These are phyloP conservation scores for Xylaria intraflava DNA, from an alignment of 495 filamentous ascomycete species.

Conservation along the genomic window DNA sequence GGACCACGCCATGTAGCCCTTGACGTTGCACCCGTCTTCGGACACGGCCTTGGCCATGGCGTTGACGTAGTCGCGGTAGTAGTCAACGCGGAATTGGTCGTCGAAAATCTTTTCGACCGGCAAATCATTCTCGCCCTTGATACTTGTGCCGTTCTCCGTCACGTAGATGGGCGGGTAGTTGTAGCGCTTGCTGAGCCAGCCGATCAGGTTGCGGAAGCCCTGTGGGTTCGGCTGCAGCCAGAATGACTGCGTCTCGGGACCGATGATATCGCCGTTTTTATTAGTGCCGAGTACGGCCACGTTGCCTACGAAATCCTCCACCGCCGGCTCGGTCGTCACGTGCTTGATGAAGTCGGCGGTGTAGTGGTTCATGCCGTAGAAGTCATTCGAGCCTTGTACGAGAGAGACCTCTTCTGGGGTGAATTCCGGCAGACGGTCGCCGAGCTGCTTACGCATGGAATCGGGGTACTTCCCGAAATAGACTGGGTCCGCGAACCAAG, in stretches of 20 bases:
- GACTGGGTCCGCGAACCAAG: conserved; percentile 69
- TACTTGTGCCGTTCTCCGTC: conserved; percentile 73
- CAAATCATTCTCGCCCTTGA: conserved; percentile 73
- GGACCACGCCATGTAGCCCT: conserved; percentile 73
- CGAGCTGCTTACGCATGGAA: conserved; percentile 67
- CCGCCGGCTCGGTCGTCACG: conserved; percentile 48
- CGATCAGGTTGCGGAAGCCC: conserved; percentile 69
- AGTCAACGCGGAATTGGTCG: conserved; percentile 68
- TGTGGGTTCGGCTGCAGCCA: conserved; percentile 66
- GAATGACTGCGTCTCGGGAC: conserved; percentile 66
- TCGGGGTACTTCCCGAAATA: conserved; percentile 72
- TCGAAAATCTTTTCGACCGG: conserved; percentile 59
- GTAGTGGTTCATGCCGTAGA: conserved; percentile 84
- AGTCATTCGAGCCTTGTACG: conserved; percentile 70
- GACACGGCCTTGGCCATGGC: conserved; percentile 62
- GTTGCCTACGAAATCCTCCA: conserved; percentile 64
- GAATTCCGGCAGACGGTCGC: conserved; percentile 60
- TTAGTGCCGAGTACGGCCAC: conserved; percentile 60
- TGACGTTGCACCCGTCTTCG: conserved; percentile 64
- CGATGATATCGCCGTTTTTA: conserved; percentile 63
- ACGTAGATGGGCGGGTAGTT: conserved; percentile 68
- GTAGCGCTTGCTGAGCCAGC: conserved; percentile 74
- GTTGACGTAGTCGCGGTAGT: conserved; percentile 65
- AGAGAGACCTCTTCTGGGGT: conserved; percentile 58
- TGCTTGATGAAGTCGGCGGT: conserved; percentile 76